phyloP scores from a whole-genome alignment of 1,139 yeast genomes.

The Pichia sp. region DNA sequence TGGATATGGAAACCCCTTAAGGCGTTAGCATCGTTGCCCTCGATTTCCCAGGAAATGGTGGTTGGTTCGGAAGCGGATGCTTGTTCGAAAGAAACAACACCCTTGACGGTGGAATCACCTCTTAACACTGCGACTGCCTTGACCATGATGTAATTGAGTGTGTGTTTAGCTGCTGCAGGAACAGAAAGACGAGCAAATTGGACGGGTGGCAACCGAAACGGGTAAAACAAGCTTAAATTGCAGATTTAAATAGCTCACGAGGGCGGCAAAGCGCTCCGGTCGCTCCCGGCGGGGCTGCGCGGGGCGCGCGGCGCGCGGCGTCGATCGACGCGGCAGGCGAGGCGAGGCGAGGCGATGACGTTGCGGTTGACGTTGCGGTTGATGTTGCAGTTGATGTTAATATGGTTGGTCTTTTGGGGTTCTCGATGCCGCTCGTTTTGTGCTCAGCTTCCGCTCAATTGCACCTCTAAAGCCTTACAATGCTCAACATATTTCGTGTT shows the following conservation, averaged over 20 bases:
- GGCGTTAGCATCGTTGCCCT: slow-evolving; percentile 83
- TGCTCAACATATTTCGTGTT: slow-evolving; percentile 28
- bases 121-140: slow-evolving; percentile 82
- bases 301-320: no score
- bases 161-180: not conserved
- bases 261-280: no score
- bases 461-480: slow-evolving; percentile 2
- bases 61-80: slow-evolving; percentile 70
- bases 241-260: not conserved
- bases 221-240: no score
- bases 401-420: not conserved
- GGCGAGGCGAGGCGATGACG: no score
- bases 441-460: not conserved
- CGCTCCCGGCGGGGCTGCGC: not conserved
- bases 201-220: not conserved
- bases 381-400: not conserved
- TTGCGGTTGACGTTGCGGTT: no score
- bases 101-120: slow-evolving; percentile 87
- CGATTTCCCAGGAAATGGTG: slow-evolving; percentile 76
- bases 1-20: slow-evolving; percentile 97
- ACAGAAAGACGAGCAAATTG: not conserved
- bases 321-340: no score
- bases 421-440: no score
- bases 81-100: slow-evolving; percentile 84
- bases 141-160: slow-evolving; percentile 6